Evolutionary conservation across 2,329 filamentous ascomycete genomes (phyloP), one percentile per base, ranked within the genome.

Genomic region (Dichotomopilus funicola): DNA sequence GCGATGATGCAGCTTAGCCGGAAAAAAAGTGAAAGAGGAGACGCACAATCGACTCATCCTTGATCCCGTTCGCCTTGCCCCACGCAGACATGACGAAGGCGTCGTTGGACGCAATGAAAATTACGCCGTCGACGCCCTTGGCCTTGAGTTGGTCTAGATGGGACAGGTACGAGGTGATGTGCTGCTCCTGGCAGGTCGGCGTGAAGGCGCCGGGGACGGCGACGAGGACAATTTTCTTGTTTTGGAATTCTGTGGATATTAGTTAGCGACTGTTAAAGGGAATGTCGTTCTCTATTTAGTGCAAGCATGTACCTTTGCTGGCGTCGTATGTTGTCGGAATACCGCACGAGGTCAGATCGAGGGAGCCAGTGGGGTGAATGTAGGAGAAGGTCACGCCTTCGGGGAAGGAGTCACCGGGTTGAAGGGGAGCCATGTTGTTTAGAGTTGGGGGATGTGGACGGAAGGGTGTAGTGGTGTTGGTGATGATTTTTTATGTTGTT

Each of bases 71-170:
- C 68, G 90, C 89, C 81, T 95, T 95, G 74, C 84, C 87, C 89
- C 89, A 94, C 53, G 88, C 89, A 65, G 83, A 86, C 88, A 92
- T 92, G 71, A 95, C 90, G 69, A 79, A 95, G 61, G 85, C 77
- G 73, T 95, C 91, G 74, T 95, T 95, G 77, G 77, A 86, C 58
- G 89, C 88, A 67, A 95, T 86, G 68, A 94, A 83, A 63, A 89
- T 81, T 66, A 95, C 82, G 61, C 87, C 73, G 72, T 95, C 90
- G 63, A 95, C 87, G 65, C 88, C 89, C 80, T 92, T 92, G 68
- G 76, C 75, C 75, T 85, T 85, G 72, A 95, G 78, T 68, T 86
- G 77, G 52, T 81, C 76, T 63, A 86, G 75, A 70, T 89, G 86
- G 71, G 81, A 73, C 65, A 92, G 81, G 80, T 90, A 95, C 59